These are phyloP conservation scores for Pinus albicaulis DNA, from an alignment of 75 land plant species.

Conservation along the genomic window DNA sequence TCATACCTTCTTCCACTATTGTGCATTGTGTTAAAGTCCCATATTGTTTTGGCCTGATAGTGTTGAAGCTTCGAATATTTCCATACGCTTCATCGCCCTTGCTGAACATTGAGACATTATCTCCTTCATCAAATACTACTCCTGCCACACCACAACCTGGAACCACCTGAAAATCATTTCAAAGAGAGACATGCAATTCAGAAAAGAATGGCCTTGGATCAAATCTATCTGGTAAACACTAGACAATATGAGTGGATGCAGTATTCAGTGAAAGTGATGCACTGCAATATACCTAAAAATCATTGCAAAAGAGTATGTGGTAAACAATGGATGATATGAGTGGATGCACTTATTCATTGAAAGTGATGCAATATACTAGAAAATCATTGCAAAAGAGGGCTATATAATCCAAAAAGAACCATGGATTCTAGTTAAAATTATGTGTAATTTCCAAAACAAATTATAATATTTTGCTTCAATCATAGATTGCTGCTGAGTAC, in stretches of 20 bases:
- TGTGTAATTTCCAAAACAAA: neutral
- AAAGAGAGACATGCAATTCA: neutral
- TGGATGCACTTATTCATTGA: too few species aligned
- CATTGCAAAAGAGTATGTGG: neutral
- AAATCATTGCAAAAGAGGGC: neutral
- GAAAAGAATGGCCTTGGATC: too few species aligned
- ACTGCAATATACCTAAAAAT: neutral
- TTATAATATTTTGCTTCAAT: neutral
- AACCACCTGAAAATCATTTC: slow-evolving; percentile 26
- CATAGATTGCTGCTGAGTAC: neutral
- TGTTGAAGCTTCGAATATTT: slow-evolving; percentile 29
- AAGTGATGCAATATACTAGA: too few species aligned
- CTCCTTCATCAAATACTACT: slow-evolving; percentile 43
- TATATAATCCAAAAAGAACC: neutral
- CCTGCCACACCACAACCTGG: slow-evolving; percentile 59
- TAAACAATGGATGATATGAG: too few species aligned
- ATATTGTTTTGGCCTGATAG: slow-evolving; percentile 26
- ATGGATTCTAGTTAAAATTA: neutral
- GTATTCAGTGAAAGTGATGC: too few species aligned
- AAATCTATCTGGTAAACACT: too few species aligned
- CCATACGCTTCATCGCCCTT: slow-evolving; percentile 56
- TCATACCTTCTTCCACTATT: slow-evolving; percentile 43
- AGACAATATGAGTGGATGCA: too few species aligned
- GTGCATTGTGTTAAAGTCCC: slow-evolving; percentile 48
- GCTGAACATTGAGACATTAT: slow-evolving; percentile 32